Evolutionary conservation across 1,139 yeast genomes (phyloP), one percentile per base, ranked within the genome.

Genomic region (Hemisphaericaspora xylofermentans): DNA sequence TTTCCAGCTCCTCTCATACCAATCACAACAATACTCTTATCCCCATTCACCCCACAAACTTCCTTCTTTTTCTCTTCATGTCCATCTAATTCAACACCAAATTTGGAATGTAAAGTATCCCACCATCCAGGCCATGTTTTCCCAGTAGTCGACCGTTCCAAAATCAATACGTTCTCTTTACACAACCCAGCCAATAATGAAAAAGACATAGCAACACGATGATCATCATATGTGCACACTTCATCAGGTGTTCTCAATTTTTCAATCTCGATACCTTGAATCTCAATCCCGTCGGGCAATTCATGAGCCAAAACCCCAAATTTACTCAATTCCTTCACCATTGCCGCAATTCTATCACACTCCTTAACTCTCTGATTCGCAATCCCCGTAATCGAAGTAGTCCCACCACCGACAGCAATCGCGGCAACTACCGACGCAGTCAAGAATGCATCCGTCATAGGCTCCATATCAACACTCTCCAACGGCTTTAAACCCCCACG

Each of bases 91-190:
- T 63, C 60, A 28, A 79, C 84, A 24, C 81, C 78, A 56, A 93
- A 80, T 45, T 74, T 67, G 43, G 85, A 78, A 56, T 82, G 88
- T 48, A 93, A 72, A 38, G 84, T 76, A 64, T 93, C 99, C 98
- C 98, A 93, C 98, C 98, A 93, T 34, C 98, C 98, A 15, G 99
- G 99, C 99, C 99, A 93, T 0, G 99, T 93, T 68, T 93, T 93
- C 44, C 94, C 95, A 3, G 96, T 94, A 60, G 97, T 88, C 25
- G 86, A 76, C 65, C 98, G 81, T 60, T 91, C 97, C 52, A 84
- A 80, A 45, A 93, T 81, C 50, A 82, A 71, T 1, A 86, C 94
- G 3, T 88, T 83, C 2, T 69, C 70, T 28, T 58, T 53, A 47
- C 75, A 61, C 42, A 75, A 63, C 5, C 81, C 81, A 3, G 96